Base-by-base conservation (phyloP, 352 stramenopile genomes). In the Halophytophthora batemanensis region DNA sequence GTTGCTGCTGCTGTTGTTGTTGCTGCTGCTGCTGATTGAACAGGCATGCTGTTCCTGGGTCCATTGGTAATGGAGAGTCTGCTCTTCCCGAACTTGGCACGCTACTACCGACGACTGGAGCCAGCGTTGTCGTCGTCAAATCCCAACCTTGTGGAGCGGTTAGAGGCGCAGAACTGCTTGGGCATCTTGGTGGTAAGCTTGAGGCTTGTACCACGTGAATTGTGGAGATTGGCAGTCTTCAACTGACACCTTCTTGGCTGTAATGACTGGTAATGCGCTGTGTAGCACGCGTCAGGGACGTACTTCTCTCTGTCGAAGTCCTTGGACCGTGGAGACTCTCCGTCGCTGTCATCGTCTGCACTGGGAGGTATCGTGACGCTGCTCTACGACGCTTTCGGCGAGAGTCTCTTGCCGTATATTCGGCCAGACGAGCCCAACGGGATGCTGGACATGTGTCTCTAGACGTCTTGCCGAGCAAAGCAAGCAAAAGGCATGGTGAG, bases 31-130 rank as follows among this genome's bases (percentile, higher is more conserved):
- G 6, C 28, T 43, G n/a, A 28, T 42, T 50, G 28, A 33, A n/a
- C 28, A 90, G 79, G 79, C 7, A 85, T 97, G 65, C 76, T 94
- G 29, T 83, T 89, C 28, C 83, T 98, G 64, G 94, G 94, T n/a
- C 78, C 88, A 34, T 75, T 96, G 15, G 89, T 95, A 17, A 84
- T 98, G 52, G 90, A 98, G 68, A 89, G 78, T 12, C 85, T 98
- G 68, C 71, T 98, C 13, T 90, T 98, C 29, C 90, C 91, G 2
- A 79, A 97, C 47, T 64, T 95, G 17, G 61, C 78, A 28, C 55
- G 79, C 34, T 97, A 97, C 60, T 98, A 93, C 71, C 78, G 77
- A 15, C 61, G 74, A 45, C 84, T 96, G 47, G 82, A 96, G 35
- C 71, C 76, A 18, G 80, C 82, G 18, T 61, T 98, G n/a, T 69